Conservation (phyloP, 176 grass and related monocot species). For the Lolium perenne region DNA sequence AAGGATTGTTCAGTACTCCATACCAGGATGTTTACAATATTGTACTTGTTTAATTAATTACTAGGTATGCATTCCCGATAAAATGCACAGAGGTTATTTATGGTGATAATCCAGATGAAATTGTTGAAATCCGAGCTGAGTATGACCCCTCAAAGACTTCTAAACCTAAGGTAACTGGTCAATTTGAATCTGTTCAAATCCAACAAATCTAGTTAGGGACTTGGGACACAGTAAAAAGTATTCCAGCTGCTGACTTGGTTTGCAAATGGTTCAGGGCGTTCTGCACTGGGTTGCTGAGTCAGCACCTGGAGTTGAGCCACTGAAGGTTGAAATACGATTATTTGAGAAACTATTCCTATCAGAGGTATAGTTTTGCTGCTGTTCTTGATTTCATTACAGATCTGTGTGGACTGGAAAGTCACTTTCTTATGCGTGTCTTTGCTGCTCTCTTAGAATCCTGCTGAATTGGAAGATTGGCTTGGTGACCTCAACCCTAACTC, state of each 20-base stretch:
- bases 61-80: conserved; percentile 95
- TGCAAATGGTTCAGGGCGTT: conserved; percentile 73
- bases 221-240: background rate
- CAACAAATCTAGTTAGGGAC: background rate
- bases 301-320: conserved; percentile 78
- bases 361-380: conserved; percentile 55
- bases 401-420: background rate
- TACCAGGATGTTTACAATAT: conserved; percentile 4
- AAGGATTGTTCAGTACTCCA: background rate
- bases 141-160: conserved; percentile 94
- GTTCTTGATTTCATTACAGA: conserved; percentile 17
- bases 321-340: conserved; percentile 89
- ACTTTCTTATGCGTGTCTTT: conserved; percentile 6
- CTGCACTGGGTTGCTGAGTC: conserved; percentile 95
- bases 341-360: conserved; percentile 89
- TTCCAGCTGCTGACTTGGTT: conserved; percentile 25
- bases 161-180: conserved; percentile 78
- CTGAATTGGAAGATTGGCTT: conserved; percentile 84
- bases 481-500: conserved; percentile 83
- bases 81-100: conserved; percentile 93
- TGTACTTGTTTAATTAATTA: conserved; percentile 21
- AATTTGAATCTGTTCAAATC: background rate
- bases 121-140: conserved; percentile 83
- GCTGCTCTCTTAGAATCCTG: conserved; percentile 70
- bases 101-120: conserved; percentile 64